Percentiles rank a stretch among this genome's conserved stretches.
Conservation (phyloP, 805 yeast species). For the Hanseniaspora taiwanica region DNA sequence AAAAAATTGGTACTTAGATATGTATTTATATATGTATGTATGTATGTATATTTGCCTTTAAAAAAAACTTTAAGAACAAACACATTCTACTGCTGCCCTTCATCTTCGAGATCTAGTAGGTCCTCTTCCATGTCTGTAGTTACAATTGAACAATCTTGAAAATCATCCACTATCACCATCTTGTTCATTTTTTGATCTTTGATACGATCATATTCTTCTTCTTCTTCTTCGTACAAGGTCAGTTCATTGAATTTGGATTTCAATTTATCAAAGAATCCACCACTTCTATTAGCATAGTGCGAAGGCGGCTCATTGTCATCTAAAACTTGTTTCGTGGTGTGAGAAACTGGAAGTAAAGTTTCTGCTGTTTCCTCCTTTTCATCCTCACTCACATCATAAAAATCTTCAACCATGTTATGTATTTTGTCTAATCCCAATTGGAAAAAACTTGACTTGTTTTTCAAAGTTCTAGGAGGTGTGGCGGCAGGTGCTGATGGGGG, state of each 20-base stretch:
- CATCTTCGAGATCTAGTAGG: too few species aligned
- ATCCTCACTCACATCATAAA: constrained; percentile 31
- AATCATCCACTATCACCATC: constrained; percentile 1
- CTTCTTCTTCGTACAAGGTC: constrained; percentile 5
- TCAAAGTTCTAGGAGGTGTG: not conserved
- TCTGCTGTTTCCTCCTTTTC: not conserved
- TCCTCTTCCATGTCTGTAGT: not conserved
- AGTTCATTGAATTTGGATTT: constrained; percentile 4
- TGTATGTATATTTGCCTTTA: too few species aligned
- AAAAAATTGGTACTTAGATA: too few species aligned
- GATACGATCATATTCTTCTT: constrained; percentile 5
- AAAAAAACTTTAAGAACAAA: too few species aligned
- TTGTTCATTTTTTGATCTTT: not conserved
- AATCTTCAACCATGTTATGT: constrained; percentile 11
- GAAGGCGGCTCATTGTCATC: too few species aligned
- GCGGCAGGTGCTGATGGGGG: too few species aligned
- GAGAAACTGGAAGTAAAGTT: too few species aligned
- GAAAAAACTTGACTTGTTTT: constrained; percentile 1
- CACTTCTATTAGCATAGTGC: not conserved
- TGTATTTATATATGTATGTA: too few species aligned
- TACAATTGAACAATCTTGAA: not conserved
- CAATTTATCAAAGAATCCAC: constrained; percentile 3
- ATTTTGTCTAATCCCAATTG: constrained; percentile 5
- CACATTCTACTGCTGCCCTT: too few species aligned
- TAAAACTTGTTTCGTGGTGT: too few species aligned